These are phyloP conservation scores for Fallopia convolvulus DNA, from an alignment of 148 eudicot genomes.

Conservation along the genomic window DNA sequence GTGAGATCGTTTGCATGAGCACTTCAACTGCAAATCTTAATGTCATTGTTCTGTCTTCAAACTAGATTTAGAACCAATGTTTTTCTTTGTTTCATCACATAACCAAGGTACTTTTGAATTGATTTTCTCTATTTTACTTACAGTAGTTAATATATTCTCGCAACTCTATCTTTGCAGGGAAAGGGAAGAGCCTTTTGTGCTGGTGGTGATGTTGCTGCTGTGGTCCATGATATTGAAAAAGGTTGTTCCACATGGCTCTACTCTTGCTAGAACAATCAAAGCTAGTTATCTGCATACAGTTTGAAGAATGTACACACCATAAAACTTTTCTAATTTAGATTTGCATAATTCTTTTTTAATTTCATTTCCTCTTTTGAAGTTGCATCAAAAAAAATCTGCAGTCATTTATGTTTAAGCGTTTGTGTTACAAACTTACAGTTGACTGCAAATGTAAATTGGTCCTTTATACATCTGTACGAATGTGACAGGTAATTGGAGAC, in stretches of 20 bases:
- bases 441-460: background rate
- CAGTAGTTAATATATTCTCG: background rate
- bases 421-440: background rate
- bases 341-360: background rate
- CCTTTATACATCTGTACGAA: background rate
- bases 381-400: background rate
- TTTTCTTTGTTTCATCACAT: background rate
- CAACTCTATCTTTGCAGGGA: conserved; percentile 38
- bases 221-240: conserved; percentile 44
- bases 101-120: background rate
- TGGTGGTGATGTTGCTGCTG: conserved; percentile 86
- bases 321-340: background rate
- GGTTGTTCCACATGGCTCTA: conserved; percentile 24
- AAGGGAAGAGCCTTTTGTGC: conserved; percentile 91
- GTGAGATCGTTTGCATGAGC: background rate
- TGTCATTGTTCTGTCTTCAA: background rate
- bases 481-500: conserved; percentile 59
- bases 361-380: background rate
- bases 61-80: background rate
- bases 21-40: background rate
- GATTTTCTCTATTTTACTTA: background rate
- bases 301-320: background rate
- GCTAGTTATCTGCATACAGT: background rate
- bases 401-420: background rate
- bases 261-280: background rate